Base-by-base conservation (phyloP, 306 rosid genomes). In the Quillaja saponaria region DNA sequence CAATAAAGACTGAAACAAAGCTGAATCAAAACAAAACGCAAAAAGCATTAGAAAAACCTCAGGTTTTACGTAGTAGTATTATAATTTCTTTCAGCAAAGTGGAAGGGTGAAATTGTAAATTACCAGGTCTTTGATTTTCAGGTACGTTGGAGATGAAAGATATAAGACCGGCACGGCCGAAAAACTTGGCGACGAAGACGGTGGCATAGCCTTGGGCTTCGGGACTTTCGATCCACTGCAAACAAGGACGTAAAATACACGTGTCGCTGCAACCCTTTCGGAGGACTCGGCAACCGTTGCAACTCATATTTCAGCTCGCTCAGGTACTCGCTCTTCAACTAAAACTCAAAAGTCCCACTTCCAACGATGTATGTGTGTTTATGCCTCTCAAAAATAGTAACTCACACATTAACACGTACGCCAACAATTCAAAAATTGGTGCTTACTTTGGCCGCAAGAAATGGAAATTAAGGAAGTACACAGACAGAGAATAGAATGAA, bases 91-190 rank as follows among this genome's bases (percentile, higher is more conserved):
- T 12, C 0, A 1, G n/a, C 6, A 11, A 35, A 35, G n/a, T 13
- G 12, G 7, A 1, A 11, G 0, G 28, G 12, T 13, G 25, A 13
- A 14, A 6, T 1, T 6, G 7, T 20, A 8, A 31, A 72, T 11
- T 71, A 91, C 98, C 85, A 4, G 98, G 95, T 45, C 98, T 35
- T 35, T 86, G 96, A 4, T 83, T 52, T 33, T 86, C 71, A 1
- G 96, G 96, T 4, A 92, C 96, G 81, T 92, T 92, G 65, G 96
- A 86, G 73, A 92, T 92, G 85, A 92, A 92, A 58, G 98, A 84
- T 88, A 92, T 88, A 49, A 92, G 98, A 52, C 95, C 98, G 10
- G 98, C 98, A 16, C 98, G 98, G 79, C 98, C 98, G 20, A 92
- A 92, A 82, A 92, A 92, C 84, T 92, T 92, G 71, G 98, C 98